Base-by-base conservation (phyloP, 257 asterid species). In the Fraxinus pennsylvanica region DNA sequence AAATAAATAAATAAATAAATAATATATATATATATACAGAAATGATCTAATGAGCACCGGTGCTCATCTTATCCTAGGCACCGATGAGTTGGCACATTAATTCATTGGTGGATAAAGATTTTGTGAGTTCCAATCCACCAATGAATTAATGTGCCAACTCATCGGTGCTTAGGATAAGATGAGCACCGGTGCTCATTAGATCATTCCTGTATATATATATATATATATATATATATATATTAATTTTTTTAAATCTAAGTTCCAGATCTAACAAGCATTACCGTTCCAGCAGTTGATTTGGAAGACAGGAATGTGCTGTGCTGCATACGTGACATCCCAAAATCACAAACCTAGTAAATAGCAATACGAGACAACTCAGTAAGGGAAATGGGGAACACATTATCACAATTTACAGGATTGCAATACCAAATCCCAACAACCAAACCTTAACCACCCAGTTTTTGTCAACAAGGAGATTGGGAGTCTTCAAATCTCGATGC, bases 261-360 rank as follows among this genome's bases (percentile, higher is more conserved):
- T 21, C 74, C 36, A 21, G 70, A 81, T 47, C 78, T 82, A 67
- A 65, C 14, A 68, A 52, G 84, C 52, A 84, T 78, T 92, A 94
- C 99, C 88, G 99, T 92, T 82, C 99, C 99, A 70, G 99, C 99
- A 12, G 93, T 80, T 22, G 99, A 94, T 84, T 92, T 94, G 43
- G 99, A 94, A 82, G 99, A 92, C 75, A 94, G 92, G 82, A 92
- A 94, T 21, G 99, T 94, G 74, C 92, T 89, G 86, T 92, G 97
- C 90, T 94, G 93, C 90, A 94, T 74, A 68, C 97, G 92, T 22
- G 99, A 94, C 97, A 94, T 91, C 78, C 99, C 99, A 82, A 94
- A 94, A 88, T 94, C 99, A 83, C 92, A 83, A 82, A 94, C 99
- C 99, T 94, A 73, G 80, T 79, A 84, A 35, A 71, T 52, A 43